Evolutionary conservation across 495 filamentous ascomycete species (phyloP).

Genomic region (Sphaerosporella brunnea): DNA sequence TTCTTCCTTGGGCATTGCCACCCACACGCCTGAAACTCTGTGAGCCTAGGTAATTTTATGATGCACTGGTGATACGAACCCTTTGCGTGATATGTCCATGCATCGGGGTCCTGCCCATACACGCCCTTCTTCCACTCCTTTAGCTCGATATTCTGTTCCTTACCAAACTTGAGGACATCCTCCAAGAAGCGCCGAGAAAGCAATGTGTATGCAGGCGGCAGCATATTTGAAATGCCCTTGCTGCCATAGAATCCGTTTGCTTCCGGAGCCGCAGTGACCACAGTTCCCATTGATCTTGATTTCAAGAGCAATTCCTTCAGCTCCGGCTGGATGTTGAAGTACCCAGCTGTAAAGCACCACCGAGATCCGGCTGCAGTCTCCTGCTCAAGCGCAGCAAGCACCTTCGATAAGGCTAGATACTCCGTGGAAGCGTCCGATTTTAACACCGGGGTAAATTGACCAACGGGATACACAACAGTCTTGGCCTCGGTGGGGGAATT

Average conservation of each 20-base stretch:
- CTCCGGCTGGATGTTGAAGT: constrained; percentile 84
- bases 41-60: too few species aligned
- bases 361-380: constrained; percentile 45
- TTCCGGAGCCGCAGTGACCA: constrained; percentile 83
- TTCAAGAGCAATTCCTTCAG: constrained; percentile 61
- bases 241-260: constrained; percentile 95
- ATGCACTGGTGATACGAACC: too few species aligned
- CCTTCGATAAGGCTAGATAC: constrained; percentile 53
- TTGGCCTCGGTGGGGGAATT: constrained; percentile 18
- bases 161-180: constrained; percentile 41
- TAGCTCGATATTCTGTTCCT: constrained; percentile 45
- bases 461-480: constrained; percentile 54
- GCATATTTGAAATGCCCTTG: constrained; percentile 67
- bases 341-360: constrained; percentile 95
- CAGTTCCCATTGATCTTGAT: constrained; percentile 51
- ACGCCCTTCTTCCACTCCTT: constrained; percentile 78
- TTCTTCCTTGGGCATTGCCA: constrained; percentile 44
- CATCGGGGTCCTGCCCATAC: constrained; percentile 39
- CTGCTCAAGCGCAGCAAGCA: constrained; percentile 47
- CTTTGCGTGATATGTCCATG: constrained; percentile 98
- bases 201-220: constrained; percentile 81
- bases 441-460: constrained; percentile 71
- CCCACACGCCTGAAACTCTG: constrained; percentile 69
- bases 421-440: constrained; percentile 67
- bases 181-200: constrained; percentile 68